Evolutionary conservation across 495 filamentous ascomycete genomes (phyloP), one percentile per base, ranked within the genome.

Genomic region (Clavariopsis aquatica): DNA sequence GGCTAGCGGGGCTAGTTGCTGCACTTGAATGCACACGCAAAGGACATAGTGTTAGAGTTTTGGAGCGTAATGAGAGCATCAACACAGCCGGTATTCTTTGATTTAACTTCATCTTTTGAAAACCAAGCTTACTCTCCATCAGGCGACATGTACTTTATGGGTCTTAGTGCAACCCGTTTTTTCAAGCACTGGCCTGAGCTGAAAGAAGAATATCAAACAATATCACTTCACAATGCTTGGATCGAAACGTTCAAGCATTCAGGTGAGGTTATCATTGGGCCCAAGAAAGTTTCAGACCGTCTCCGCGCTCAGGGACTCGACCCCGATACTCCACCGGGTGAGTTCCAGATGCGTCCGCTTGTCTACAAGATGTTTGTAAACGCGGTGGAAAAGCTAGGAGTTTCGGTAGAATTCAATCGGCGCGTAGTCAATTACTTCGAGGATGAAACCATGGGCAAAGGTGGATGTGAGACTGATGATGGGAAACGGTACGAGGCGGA

Each of bases 11-110:
- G 10, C 76, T 89, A 22, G 84, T 83, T 0, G 83, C 83, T 2
- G 80, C 84, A n/a, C 81, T 89, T 27, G 87, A 89, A 76, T 85
- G 83, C 62, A 71, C 78, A 52, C 79, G 85, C 23, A 86, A 89
- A 73, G 86, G 86, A 2, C 85, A 89, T 62, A 81, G 78, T 47
- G 86, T 87, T 31, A 70, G 74, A 34, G 72, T 87, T 24, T 69
- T 85, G n/a, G 84, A 87, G 71, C 76, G 79, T 41, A 79, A 67
- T n/a, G 45, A 62, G 0, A 41, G 24, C 23, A 69, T 71, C 57
- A 74, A 72, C 49, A 72, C 70, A 34, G 59, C 68, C 13, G 73
- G 72, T 74, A 65, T 19, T 38, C 9, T 17, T 31, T 10, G 28
- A 1, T 54, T 38, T 12, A 10, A 31, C n/a, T 46, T 59, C 43